Evolutionary conservation across 345 rosid species (phyloP).

Genomic region (Gossypium bickii): DNA sequence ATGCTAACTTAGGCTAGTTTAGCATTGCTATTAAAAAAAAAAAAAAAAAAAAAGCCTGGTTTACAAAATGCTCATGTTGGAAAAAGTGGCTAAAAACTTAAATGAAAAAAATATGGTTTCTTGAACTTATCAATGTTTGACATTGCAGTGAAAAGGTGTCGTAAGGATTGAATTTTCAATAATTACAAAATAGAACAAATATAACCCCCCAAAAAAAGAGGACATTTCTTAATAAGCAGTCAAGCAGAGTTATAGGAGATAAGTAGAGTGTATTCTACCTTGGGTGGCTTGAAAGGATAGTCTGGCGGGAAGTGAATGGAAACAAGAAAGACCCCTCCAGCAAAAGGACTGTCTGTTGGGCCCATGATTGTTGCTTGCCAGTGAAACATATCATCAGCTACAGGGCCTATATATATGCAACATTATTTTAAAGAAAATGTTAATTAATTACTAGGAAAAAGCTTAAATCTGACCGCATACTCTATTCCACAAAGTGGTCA

Average conservation of each 20-base stretch:
- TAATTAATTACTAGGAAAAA: background rate
- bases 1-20: background rate
- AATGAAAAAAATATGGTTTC: background rate
- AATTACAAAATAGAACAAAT: background rate
- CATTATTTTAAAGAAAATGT: background rate
- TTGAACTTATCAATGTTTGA: background rate
- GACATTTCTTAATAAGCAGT: no score
- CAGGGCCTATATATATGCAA: conserved; percentile 40
- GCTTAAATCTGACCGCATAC: background rate
- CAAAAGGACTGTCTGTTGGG: conserved; percentile 64
- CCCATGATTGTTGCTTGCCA: conserved; percentile 90
- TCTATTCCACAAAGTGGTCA: background rate
- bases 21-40: background rate
- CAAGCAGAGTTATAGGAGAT: background rate
- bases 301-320: conserved; percentile 77
- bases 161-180: background rate
- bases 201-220: background rate
- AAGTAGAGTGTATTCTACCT: conserved; percentile 28
- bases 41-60: no score
- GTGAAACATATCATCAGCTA: conserved; percentile 68
- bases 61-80: background rate
- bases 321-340: conserved; percentile 67
- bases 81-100: background rate
- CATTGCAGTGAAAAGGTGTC: background rate
- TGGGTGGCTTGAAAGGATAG: conserved; percentile 78